Evolutionary conservation across 1,284 basidiomycete genomes (phyloP), one percentile per base, ranked within the genome.

Genomic region (Mycena sp.): DNA sequence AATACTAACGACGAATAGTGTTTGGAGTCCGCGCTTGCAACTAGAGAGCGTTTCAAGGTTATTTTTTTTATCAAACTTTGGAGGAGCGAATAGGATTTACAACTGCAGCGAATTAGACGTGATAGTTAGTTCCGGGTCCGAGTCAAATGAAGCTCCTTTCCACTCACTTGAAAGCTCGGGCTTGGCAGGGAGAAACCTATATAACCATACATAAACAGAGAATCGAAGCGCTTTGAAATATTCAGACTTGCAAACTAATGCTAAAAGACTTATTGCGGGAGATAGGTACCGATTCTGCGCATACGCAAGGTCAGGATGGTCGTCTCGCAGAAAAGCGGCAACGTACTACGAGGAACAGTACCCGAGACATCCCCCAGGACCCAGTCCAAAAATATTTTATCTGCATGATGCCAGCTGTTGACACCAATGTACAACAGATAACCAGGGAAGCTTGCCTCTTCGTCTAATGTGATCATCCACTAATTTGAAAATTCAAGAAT

Each of bases 241-340:
- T 38, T 14, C 7, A 12, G 14, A 61, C 59, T 52, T 44, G 56
- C 44, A 50, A 37, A 63, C 50, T 26, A 68, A 30, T 30, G 67
- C 70, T 10, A 67, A 71, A 64, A 64, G 58, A 46, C 69, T 68
- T 48, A 72, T 70, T 35, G 67, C 46, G 14, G 67, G 65, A 10
- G 70, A 64, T 14, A 77, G 52, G 53, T 80, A 80, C n/a, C 77
- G 78, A 64, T 80, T 80, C 78, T 80, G 55, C 2, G 76, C n/a
- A 81, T 54, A 9, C 17, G 35, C 45, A 23, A 40, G 55, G 48
- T 21, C 17, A 38, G 9, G 11, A 37, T 17, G 17, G 23, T 16
- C 7, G 4, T 14, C 5, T 12, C 21, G 32, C 19, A 4, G 14
- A 30, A 40, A 19, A 40, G 14, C 3, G 14, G 10, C n/a, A 67